phyloP scores from a whole-genome alignment of 1,139 yeast genomes.

The Zygoascus meyerae region DNA sequence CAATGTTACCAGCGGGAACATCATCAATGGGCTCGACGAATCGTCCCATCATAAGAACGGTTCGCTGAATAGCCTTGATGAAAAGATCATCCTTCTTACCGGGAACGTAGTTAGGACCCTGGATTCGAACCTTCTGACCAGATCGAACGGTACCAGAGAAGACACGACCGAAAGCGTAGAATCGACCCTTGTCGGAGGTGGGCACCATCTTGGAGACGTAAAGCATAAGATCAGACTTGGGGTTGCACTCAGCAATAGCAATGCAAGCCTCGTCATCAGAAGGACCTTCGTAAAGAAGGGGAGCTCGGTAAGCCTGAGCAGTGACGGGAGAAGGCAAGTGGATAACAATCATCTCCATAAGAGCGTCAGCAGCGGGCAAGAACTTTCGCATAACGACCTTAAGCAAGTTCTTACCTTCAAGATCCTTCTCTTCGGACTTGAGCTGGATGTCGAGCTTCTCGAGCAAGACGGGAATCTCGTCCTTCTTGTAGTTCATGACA shows the following conservation, averaged over 20 bases:
- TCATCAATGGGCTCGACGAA: constrained; percentile 96
- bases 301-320: constrained; percentile 99
- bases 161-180: constrained; percentile 99
- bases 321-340: constrained; percentile 99
- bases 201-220: constrained; percentile 99
- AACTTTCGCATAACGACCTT: constrained; percentile 99
- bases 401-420: constrained; percentile 97
- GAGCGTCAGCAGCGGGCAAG: constrained; percentile 99
- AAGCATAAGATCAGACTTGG: constrained; percentile 96
- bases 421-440: constrained; percentile 93
- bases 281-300: constrained; percentile 99
- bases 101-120: constrained; percentile 99
- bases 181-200: constrained; percentile 99
- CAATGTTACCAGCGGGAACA: constrained; percentile 99
- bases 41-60: constrained; percentile 99
- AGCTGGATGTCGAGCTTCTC: constrained; percentile 88
- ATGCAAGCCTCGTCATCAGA: constrained; percentile 84
- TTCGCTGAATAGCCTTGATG: constrained; percentile 97
- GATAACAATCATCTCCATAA: constrained; percentile 96
- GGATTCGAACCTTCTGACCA: constrained; percentile 99
- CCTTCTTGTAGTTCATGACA: constrained; percentile 96
- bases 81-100: constrained; percentile 98
- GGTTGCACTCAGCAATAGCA: constrained; percentile 98
- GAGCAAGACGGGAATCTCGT: constrained; percentile 81
- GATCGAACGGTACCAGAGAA: constrained; percentile 99